Evolutionary conservation across 1,284 basidiomycete genomes (phyloP), one percentile per base, ranked within the genome.

Genomic region (Singerocomus rubriflavus): DNA sequence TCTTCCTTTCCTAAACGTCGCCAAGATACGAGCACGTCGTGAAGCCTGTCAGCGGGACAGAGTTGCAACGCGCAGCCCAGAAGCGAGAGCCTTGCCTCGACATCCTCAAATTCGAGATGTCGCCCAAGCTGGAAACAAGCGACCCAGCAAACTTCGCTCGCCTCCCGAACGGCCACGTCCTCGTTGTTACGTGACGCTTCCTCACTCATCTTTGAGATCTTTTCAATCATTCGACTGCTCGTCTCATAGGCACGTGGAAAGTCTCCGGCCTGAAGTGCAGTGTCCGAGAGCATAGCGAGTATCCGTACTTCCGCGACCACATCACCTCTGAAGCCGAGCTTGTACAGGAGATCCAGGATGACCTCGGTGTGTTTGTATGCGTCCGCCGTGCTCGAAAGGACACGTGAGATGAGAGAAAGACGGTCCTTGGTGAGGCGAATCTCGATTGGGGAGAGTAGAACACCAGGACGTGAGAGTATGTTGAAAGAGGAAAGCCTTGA

Each of bases 301-400:
- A 85, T 80, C 63, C 91, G 86, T 46, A 91, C 85, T 64, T 89
- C 82, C 2, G 91, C 89, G 8, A 82, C 77, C 4, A 73, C 61
- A 59, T 94, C 85, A 31, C 75, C 75, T 43, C 77, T 73, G 66
- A 86, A 91, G 1, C 93, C 94, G 11, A 98, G 83, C 70, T 95
- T 96, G 66, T 83, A 75, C 16, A 87, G 82, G 30, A 98, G 81
- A 47, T 96, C 93, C 34, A 97, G 78, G 43, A 98, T 85, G 53
- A 98, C 87, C 61, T 93, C 85, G 1, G 86, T 82, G 66, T 97
- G 92, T 55, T 87, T 88, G 72, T 93, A 95, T 2, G 93, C 90
- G 54, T 93, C 88, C 56, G 74, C 77, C 53, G 89, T 93, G 61
- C 82, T 85, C 10, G 86, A 84, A 14, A 98, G 78, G 30, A 98